Evolutionary conservation across 176 grass and related monocot genomes (phyloP).

Genomic region (Carex littledalei): DNA sequence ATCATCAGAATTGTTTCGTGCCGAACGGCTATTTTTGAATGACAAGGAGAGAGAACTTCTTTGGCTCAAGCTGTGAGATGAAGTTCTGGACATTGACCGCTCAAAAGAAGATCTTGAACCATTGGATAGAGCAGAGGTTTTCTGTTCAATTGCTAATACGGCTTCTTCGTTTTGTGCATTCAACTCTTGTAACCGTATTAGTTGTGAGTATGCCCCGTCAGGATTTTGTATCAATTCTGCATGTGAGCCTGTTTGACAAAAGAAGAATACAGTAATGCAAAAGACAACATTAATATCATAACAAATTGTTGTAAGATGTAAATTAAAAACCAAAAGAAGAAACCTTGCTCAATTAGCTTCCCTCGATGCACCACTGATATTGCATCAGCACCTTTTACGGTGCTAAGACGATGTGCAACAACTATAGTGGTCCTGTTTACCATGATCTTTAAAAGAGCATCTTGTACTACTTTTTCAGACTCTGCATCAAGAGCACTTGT

Average conservation of each 20-base stretch:
- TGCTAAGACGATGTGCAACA: slow-evolving; percentile 63
- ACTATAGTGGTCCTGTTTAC: slow-evolving; percentile 55
- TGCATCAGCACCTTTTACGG: slow-evolving; percentile 51
- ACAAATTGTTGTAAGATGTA: background rate
- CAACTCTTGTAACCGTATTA: slow-evolving; percentile 48
- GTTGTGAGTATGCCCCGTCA: slow-evolving; percentile 56
- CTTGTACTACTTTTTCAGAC: slow-evolving; percentile 64
- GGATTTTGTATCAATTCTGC: slow-evolving; percentile 46
- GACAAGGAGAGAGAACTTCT: slow-evolving; percentile 21
- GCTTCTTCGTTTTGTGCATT: slow-evolving; percentile 23
- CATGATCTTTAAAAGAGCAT: slow-evolving; percentile 63
- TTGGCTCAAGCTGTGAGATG: slow-evolving; percentile 30
- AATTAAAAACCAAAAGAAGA: slow-evolving; percentile 1
- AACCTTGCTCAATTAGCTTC: slow-evolving; percentile 71
- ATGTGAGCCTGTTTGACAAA: slow-evolving; percentile 43
- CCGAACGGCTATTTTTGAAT: background rate
- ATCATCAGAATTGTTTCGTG: background rate
- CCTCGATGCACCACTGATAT: slow-evolving; percentile 67
- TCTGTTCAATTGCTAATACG: background rate
- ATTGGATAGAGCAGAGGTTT: slow-evolving; percentile 19
- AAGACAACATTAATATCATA: background rate
- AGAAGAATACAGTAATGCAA: background rate
- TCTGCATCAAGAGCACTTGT: slow-evolving; percentile 76
- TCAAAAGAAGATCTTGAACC: slow-evolving; percentile 32
- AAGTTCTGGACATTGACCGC: slow-evolving; percentile 34